Base-by-base conservation (phyloP, 2,329 filamentous ascomycete genomes). In the Ophiosphaerella narmari region DNA sequence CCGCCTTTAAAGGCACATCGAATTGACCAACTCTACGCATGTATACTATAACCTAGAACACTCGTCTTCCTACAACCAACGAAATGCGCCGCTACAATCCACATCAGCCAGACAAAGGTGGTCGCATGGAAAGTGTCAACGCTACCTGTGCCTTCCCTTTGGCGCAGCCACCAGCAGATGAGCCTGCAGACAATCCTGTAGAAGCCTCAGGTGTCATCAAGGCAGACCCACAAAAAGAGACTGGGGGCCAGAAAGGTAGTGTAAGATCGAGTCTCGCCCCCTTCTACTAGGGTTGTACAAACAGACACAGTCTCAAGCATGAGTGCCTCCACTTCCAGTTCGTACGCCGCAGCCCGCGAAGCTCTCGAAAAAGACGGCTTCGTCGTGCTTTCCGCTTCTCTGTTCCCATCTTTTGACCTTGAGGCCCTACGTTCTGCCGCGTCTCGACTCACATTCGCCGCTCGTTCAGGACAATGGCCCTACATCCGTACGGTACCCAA, bases 401-500 rank as follows among this genome's bases (percentile, higher is more conserved):
- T 95, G 62, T 74, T 78, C 49, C 72, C 79, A 2, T 48, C 74
- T 14, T 64, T 71, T 53, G 60, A 70, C 48, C 77, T 94, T 38
- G 54, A 76, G 21, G 63, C 75, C 16, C 84, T 93, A 55, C 87
- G 86, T 62, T 66, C 70, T 46, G 86, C 86, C 36, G 83, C 85
- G 43, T 67, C 76, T 31, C 72, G 80, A 49, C 81, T 83, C n/a
- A 84, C 85, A 16, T 67, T 75, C 2, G 76, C 84, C 36, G 87
- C 89, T 36, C 85, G 89, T 55, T 62, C 77, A n/a, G 90, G 90
- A 33, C 67, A 80, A 55, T 96, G 91, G 91, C 89, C 89, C 3
- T 82, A 88, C 74, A 86, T 95, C 65, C 88, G 91, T 57, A 93
- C 89, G 0, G 83, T 94, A 2, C 89, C 89, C 46, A 95, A 95